Evolutionary conservation across 805 yeast species (phyloP), one percentile per base, ranked within the genome.

Genomic region (Priceomyces fermenticarens): DNA sequence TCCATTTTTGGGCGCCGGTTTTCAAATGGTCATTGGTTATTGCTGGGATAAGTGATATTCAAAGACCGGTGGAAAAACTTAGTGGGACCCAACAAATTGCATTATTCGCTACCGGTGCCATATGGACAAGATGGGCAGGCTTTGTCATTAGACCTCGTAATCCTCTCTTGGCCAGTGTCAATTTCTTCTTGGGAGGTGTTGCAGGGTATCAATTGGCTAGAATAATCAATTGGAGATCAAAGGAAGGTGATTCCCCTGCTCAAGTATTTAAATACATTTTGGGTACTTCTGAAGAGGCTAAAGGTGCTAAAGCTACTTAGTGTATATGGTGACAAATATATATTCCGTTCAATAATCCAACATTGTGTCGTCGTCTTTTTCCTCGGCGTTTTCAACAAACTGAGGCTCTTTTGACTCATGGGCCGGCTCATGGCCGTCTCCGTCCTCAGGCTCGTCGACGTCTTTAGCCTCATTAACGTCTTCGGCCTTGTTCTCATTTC

Each of bases 41-140:
- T 52, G 99, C 99, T 11, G 98, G 99, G 43, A 73, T 88, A 47
- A 83, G 76, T 57, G 99, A 91, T 64, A 70, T 85, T 47, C 74
- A 78, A 48, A 83, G 98, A 68, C 98, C 99, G 1, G 96, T 88
- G 30, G 97, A 91, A 57, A 83, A 83, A 55, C 74, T 91, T 37
- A 83, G 93, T 29, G 97, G 97, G 43, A 83, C 96, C 16, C 96
- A 87, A 65, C 90, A 85, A 68, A 60, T 80, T 45, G 95, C 98
- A 1, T 73, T 91, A 43, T 75, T 86, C 53, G 89, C 90, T 35
- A 91, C 99, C 1, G 99, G 97, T 41, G 80, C 80, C 40, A 88
- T 91, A 54, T 91, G 99, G 99, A 91, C 99, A 28, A 81, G 99
- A 64, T 91, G 98, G 98, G 89, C 97, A 11, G 75, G 73, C 1